Conservation (phyloP, 2,329 filamentous ascomycete genomes). For the Hypoxylon sp. region DNA sequence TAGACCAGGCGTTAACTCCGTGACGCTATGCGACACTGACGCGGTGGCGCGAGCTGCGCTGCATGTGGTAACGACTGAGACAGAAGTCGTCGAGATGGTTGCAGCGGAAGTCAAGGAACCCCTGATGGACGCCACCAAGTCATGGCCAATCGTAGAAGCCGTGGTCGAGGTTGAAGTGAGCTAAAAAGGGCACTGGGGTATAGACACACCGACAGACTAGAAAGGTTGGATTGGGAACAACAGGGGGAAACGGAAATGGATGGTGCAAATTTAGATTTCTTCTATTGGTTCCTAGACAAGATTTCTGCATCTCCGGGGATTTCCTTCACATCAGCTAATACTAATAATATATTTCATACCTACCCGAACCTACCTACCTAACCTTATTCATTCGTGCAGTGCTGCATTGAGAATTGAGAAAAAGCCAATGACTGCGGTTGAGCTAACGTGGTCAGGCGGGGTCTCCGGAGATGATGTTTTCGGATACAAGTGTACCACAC, state of each 20-base stretch:
- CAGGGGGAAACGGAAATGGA: neutral
- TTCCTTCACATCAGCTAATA: neutral
- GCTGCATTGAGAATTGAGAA: neutral
- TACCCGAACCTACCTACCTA: neutral
- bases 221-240: neutral
- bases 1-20: slow-evolving; percentile 42
- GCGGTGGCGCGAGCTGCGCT: slow-evolving; percentile 31
- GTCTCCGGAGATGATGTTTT: neutral
- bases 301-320: neutral
- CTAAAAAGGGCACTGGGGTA: neutral
- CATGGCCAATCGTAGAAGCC: slow-evolving; percentile 1
- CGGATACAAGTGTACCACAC: neutral
- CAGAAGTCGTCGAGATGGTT: slow-evolving; percentile 4
- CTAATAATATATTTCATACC: neutral
- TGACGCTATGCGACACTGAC: slow-evolving; percentile 35
- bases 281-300: neutral
- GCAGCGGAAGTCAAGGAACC: neutral
- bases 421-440: neutral
- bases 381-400: neutral
- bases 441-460: neutral
- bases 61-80: slow-evolving; percentile 6
- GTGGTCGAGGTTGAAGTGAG: neutral
- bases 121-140: neutral
- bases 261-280: neutral
- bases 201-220: neutral